phyloP scores from a whole-genome alignment of 2,329 filamentous ascomycete species.

The Diaporthe capsici region DNA sequence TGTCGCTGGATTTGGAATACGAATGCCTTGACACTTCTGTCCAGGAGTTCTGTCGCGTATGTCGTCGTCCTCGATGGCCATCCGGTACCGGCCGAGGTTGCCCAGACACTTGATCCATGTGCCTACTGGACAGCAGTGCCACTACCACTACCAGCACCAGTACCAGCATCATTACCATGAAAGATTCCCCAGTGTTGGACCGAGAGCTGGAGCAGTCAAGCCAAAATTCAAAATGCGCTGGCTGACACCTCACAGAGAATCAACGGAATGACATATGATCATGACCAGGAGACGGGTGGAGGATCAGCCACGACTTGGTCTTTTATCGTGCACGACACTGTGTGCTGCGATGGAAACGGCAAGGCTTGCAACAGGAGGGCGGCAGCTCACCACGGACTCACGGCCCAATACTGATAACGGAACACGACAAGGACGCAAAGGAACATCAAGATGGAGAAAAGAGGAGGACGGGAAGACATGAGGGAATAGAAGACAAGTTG shows the following conservation, averaged over 20 bases:
- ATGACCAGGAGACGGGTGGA: too few relatives aligned
- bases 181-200: background rate
- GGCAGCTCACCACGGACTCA: background rate
- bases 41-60: slow-evolving; percentile 84
- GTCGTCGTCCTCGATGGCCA: slow-evolving; percentile 92
- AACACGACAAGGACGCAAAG: too few relatives aligned
- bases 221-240: too few relatives aligned
- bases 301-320: too few relatives aligned
- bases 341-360: background rate
- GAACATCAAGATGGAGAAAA: background rate
- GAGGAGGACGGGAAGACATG: too few relatives aligned
- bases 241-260: background rate
- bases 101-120: slow-evolving; percentile 96
- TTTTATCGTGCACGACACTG: background rate
- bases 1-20: slow-evolving; percentile 87
- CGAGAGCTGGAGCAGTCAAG: background rate
- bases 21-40: slow-evolving; percentile 83
- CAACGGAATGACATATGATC: too few relatives aligned
- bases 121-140: slow-evolving; percentile 69
- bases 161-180: too few relatives aligned
- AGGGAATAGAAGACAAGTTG: background rate
- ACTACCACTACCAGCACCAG: background rate
- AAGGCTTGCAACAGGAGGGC: background rate
- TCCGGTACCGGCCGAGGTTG: slow-evolving; percentile 82
- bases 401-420: too few relatives aligned